Evolutionary conservation across 2,329 filamentous ascomycete genomes (phyloP), one percentile per base, ranked within the genome.

Genomic region (Aureobasidium uvarum): DNA sequence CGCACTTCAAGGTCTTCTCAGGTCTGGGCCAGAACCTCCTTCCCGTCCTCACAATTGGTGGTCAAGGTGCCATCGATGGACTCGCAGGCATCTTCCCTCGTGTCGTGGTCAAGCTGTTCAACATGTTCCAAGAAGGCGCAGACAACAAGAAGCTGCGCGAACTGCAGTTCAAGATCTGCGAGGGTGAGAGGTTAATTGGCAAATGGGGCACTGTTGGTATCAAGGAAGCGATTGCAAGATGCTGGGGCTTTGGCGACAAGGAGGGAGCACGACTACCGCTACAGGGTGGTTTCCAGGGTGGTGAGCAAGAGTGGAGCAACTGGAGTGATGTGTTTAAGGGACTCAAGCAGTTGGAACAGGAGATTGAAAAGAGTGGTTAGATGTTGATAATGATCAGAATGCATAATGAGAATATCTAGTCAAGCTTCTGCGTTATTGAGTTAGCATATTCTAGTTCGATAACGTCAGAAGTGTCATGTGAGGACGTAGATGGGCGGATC

Each of bases 11-110:
- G 69, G 83, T 85, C 36, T 89, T 85, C 77, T 87, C 85, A 3
- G 86, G 87, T 0, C 80, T 89, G 1, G 87, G 86, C 3, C 86
- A 89, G 72, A 87, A 88, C 72, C 79, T 89, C 2, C 81, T 87
- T 2, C 85, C 86, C 1, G 81, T 87, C 18, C 80, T 89, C 1
- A 77, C 84, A 41, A 83, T 89, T 66, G 86, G 86, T 54, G 85
- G 85, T 18, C 85, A 84, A 7, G 87, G 86, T 18, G 85, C 86
- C 28, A 89, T 89, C 66, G 87, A 89, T 67, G 87, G 86, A 18
- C 79, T 88, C 25, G 86, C 86, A 1, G 85, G 84, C 14, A 83
- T 88, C 76, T 89, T 86, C 74, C 87, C 87, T 18, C 84, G 84
- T 71, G 82, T 84, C 0, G 80, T 89, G 0, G 83, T 86, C 41